Conservation (phyloP, 1,284 basidiomycete species). For the Anthracocystis walkeri region DNA sequence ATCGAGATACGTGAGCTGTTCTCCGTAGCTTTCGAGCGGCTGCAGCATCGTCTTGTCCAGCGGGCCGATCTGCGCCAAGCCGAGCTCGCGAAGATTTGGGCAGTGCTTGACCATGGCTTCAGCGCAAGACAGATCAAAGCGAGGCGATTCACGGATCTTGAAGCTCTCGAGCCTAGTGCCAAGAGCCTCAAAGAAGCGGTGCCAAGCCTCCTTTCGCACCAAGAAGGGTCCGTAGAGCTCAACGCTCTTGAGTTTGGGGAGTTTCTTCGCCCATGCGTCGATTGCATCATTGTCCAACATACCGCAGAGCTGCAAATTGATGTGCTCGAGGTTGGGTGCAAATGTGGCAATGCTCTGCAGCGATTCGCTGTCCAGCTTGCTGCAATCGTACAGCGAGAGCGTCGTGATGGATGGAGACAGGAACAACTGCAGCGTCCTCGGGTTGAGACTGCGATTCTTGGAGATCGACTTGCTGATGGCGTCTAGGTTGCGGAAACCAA, state of each 20-base stretch:
- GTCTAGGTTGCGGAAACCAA: constrained; percentile 74
- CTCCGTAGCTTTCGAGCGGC: constrained; percentile 70
- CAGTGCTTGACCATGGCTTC: constrained; percentile 77
- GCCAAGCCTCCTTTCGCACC: constrained; percentile 82
- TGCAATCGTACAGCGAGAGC: constrained; percentile 88
- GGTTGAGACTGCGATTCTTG: constrained; percentile 83
- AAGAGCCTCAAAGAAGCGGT: constrained; percentile 78
- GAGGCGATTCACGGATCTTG: constrained; percentile 81
- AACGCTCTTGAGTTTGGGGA: constrained; percentile 78
- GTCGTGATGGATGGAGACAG: constrained; percentile 79
- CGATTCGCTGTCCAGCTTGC: constrained; percentile 70
- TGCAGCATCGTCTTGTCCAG: constrained; percentile 64
- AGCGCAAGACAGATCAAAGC: constrained; percentile 83
- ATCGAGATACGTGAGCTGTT: constrained; percentile 74
- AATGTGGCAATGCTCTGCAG: constrained; percentile 58
- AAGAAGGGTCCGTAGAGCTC: constrained; percentile 91
- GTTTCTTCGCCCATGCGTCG: constrained; percentile 75
- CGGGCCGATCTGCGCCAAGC: constrained; percentile 82
- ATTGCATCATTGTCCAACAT: constrained; percentile 81
- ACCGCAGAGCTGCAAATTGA: constrained; percentile 86
- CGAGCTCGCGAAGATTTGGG: constrained; percentile 77
- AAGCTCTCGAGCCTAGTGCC: constrained; percentile 77
- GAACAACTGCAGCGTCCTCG: constrained; percentile 82
- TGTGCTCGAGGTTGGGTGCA: constrained; percentile 57
- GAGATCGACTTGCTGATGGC: constrained; percentile 76